Percentiles rank a stretch among this genome's conserved stretches.
phyloP scores from a whole-genome alignment of 495 filamentous ascomycete genomes.

The Bryoglossum gracile region DNA sequence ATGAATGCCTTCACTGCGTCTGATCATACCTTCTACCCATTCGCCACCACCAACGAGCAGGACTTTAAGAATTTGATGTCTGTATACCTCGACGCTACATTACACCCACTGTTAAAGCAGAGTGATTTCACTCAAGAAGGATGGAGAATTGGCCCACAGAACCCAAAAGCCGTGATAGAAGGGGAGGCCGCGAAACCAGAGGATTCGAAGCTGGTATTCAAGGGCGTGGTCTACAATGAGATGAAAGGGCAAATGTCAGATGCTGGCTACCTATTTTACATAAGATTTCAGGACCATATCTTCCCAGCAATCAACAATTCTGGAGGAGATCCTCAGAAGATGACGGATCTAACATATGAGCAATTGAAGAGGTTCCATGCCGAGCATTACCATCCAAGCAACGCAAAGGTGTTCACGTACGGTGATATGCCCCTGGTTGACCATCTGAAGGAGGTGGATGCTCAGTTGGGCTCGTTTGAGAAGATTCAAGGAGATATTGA shows the following conservation, averaged over 20 bases:
- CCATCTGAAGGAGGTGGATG: constrained; percentile 71
- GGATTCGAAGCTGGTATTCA: constrained; percentile 71
- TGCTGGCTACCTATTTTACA: constrained; percentile 91
- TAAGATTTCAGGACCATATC: constrained; percentile 87
- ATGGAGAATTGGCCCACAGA: constrained; percentile 90
- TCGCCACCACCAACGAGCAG: constrained; percentile 93
- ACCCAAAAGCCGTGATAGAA: constrained; percentile 51
- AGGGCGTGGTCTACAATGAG: constrained; percentile 98
- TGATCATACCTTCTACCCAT: constrained; percentile 97
- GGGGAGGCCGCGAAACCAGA: constrained; percentile 33
- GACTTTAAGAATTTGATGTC: constrained; percentile 95
- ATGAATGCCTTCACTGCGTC: constrained; percentile 98
- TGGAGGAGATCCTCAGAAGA: constrained; percentile 90
- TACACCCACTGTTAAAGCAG: constrained; percentile 78
- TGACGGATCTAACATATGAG: constrained; percentile 86
- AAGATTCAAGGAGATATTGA: constrained; percentile 59
- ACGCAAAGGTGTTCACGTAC: constrained; percentile 91
- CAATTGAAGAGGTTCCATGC: constrained; percentile 80
- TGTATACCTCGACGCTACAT: constrained; percentile 91
- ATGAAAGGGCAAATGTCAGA: constrained; percentile 99
- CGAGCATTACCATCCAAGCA: constrained; percentile 93
- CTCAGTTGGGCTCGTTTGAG: constrained; percentile 62
- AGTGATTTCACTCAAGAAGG: constrained; percentile 96
- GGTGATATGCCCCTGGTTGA: constrained; percentile 81
- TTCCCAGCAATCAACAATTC: constrained; percentile 92